Evolutionary conservation across 441 rosid genomes (phyloP).

Genomic region (Corymbia citriodora): DNA sequence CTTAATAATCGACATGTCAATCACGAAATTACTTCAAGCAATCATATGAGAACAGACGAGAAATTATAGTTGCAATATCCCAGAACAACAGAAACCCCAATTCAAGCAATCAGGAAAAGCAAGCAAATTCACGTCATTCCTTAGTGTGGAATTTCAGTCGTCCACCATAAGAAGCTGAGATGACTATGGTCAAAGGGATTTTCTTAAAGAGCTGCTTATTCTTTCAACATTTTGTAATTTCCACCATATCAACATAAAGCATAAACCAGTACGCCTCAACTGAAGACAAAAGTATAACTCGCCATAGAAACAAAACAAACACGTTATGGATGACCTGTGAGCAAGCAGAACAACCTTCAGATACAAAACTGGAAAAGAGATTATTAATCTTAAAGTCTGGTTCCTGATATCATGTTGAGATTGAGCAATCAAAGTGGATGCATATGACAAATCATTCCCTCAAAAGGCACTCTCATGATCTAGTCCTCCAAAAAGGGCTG

Average conservation of each 20-base stretch:
- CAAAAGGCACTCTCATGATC: background rate
- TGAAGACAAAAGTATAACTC: no score
- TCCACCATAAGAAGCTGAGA: background rate
- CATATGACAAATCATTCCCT: background rate
- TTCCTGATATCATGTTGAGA: background rate
- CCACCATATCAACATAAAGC: fast-evolving
- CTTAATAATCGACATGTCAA: no score
- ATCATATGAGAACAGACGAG: no score
- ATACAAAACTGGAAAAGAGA: background rate
- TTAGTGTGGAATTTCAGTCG: background rate
- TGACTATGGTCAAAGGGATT: background rate
- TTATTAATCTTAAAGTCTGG: background rate
- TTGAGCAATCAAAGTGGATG: background rate
- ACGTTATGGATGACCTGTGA: background rate
- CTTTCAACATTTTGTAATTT: background rate
- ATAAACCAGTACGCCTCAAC: no score
- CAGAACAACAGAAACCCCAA: no score
- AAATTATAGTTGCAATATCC: no score
- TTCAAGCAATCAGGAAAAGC: no score
- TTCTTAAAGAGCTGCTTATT: background rate
- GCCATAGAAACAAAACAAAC: background rate
- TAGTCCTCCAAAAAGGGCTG: background rate
- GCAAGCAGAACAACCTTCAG: background rate
- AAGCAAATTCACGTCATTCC: background rate
- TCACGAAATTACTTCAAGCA: no score